These are phyloP conservation scores for Citrus inodora DNA, from an alignment of 345 rosid species.

Conservation along the genomic window DNA sequence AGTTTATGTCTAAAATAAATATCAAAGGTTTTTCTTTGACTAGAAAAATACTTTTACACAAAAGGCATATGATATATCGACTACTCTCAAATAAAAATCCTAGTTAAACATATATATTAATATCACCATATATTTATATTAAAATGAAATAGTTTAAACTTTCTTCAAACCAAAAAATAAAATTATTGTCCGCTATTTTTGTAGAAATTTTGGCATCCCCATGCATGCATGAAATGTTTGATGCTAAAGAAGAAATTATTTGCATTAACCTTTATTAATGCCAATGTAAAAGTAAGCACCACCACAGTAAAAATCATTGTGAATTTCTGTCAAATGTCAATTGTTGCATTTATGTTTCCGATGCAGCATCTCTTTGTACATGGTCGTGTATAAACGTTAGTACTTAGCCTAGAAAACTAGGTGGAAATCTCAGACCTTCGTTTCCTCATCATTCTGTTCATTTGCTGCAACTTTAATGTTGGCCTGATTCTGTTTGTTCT, in stretches of 20 bases:
- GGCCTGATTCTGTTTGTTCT: slow-evolving; percentile 18
- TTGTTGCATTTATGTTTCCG: background rate
- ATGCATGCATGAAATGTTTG: background rate
- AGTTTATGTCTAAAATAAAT: too few species aligned
- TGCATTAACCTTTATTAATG: background rate
- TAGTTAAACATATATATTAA: too few species aligned
- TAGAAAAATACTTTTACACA: too few species aligned
- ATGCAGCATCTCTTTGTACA: background rate
- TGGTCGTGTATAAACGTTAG: background rate
- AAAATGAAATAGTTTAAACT: background rate
- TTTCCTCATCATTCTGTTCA: slow-evolving; percentile 3
- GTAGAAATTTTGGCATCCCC: background rate
- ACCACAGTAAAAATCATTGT: background rate
- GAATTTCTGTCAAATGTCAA: background rate
- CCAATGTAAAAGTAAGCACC: background rate
- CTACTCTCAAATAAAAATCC: too few species aligned
- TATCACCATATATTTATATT: accelerated
- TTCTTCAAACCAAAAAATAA: background rate
- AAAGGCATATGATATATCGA: too few species aligned
- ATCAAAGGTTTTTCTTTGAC: too few species aligned
- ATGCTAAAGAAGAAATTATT: background rate
- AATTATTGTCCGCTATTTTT: background rate
- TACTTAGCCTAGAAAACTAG: background rate
- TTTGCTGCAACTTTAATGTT: slow-evolving; percentile 1
- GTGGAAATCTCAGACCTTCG: slow-evolving; percentile 1